Evolutionary conservation across 2,329 filamentous ascomycete genomes (phyloP).

Genomic region (Cercospora brassicicola): DNA sequence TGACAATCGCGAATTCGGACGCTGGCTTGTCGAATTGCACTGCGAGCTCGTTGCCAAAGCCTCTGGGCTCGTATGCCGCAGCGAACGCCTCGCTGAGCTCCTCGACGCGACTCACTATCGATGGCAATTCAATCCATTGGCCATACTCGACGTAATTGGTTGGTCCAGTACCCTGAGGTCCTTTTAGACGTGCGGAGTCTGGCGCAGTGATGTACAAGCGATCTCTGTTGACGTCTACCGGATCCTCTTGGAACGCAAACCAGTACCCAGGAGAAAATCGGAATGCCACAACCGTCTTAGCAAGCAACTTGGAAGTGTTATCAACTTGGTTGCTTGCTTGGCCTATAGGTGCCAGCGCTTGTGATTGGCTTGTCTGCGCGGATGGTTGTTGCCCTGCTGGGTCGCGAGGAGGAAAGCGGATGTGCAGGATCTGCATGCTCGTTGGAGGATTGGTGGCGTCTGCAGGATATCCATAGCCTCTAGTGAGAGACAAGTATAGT

Average conservation of each 20-base stretch:
- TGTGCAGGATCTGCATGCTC: conserved; percentile 96
- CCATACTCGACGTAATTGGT: conserved; percentile 74
- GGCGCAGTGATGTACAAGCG: conserved; percentile 82
- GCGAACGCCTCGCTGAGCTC: conserved; percentile 71
- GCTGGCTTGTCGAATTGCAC: conserved; percentile 87
- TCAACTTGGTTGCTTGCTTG: conserved; percentile 32
- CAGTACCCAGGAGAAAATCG: conserved; percentile 87
- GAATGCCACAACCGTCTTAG: conserved; percentile 39
- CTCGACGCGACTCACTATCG: conserved; percentile 75
- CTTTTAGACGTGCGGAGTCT: conserved; percentile 69
- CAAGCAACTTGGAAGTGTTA: conserved; percentile 39
- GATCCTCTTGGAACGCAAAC: conserved; percentile 69
- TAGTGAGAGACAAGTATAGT: conserved; percentile 87
- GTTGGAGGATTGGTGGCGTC: conserved; percentile 70
- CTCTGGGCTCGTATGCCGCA: conserved; percentile 65
- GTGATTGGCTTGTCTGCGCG: conserved; percentile 18
- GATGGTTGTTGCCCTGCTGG: conserved; percentile 22
- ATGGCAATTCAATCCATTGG: conserved; percentile 73
- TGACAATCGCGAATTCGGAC: conserved; percentile 85
- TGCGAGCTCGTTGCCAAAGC: conserved; percentile 92
- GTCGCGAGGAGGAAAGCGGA: conserved; percentile 79
- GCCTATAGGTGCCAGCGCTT: conserved; percentile 21
- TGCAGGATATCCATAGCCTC: conserved; percentile 63
- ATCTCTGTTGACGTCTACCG: conserved; percentile 50
- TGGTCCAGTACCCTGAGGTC: conserved; percentile 42